These are phyloP conservation scores for Lentinus brumalis DNA, from an alignment of 768 basidiomycete species.

Conservation along the genomic window DNA sequence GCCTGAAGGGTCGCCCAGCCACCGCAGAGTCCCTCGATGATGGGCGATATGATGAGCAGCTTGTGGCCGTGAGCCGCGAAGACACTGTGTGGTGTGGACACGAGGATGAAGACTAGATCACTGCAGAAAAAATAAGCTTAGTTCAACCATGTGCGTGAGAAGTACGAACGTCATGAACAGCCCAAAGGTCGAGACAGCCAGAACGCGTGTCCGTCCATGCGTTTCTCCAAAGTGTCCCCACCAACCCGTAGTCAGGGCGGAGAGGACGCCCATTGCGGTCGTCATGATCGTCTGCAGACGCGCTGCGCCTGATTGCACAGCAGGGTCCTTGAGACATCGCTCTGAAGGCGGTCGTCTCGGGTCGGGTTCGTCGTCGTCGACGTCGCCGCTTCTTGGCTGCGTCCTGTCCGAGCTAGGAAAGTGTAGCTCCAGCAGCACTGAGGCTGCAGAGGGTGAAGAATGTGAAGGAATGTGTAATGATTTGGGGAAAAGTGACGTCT, in stretches of 20 bases:
- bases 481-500: constrained; percentile 1
- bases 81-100: constrained; percentile 63
- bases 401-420: not conserved
- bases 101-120: constrained; percentile 79
- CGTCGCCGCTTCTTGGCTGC: constrained; percentile 19
- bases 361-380: constrained; percentile 40
- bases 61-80: constrained; percentile 68
- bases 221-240: constrained; percentile 84
- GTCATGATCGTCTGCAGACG: constrained; percentile 77
- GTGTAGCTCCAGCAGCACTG: not conserved
- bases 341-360: constrained; percentile 40
- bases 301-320: constrained; percentile 69
- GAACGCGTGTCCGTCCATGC: constrained; percentile 74
- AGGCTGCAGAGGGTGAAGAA: constrained; percentile 4
- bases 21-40: constrained; percentile 79
- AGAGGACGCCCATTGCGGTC: constrained; percentile 74
- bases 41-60: constrained; percentile 74
- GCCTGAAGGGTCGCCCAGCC: constrained; percentile 70
- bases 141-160: constrained; percentile 29
- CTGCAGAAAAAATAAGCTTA: constrained; percentile 39
- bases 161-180: constrained; percentile 70
- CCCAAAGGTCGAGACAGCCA: constrained; percentile 67
- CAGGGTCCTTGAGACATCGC: constrained; percentile 48
- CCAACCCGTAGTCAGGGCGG: constrained; percentile 81
- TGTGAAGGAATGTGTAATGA: constrained; percentile 1